A percentile compares a stretch with the other conserved stretches of the same genome.
These are phyloP conservation scores for Hepatocystis sp. DNA, from an alignment of 169 alveolate species.

Conservation along the genomic window DNA sequence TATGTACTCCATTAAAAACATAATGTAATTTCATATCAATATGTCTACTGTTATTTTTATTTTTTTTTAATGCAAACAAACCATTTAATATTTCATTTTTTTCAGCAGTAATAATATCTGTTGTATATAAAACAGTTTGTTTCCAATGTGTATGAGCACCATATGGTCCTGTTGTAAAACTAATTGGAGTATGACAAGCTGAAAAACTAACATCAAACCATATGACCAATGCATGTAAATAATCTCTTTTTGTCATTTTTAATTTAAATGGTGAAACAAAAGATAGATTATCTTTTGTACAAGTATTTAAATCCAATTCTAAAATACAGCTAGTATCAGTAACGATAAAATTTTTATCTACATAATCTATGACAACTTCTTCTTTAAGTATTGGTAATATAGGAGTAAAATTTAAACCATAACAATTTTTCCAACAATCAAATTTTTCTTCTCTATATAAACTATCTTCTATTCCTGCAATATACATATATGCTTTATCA, in stretches of 20 bases:
- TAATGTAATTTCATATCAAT: slow-evolving; percentile 90
- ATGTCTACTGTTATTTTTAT: slow-evolving; percentile 88
- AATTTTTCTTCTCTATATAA: slow-evolving; percentile 95
- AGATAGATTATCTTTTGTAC: slow-evolving; percentile 93
- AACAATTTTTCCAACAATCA: slow-evolving; percentile 96
- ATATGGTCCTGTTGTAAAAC: slow-evolving; percentile 91
- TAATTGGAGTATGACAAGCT: slow-evolving; percentile 90
- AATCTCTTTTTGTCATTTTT: slow-evolving; percentile 86
- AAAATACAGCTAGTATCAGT: slow-evolving; percentile 88
- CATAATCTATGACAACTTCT: slow-evolving; percentile 97
- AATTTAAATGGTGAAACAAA: slow-evolving; percentile 90
- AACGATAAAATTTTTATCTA: slow-evolving; percentile 90
- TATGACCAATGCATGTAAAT: slow-evolving; percentile 92
- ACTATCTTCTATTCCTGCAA: slow-evolving; percentile 98
- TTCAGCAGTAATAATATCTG: slow-evolving; percentile 83
- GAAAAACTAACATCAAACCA: slow-evolving; percentile 95
- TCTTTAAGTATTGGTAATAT: slow-evolving; percentile 90
- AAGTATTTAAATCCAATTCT: slow-evolving; percentile 93
- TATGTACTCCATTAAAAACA: slow-evolving; percentile 60
- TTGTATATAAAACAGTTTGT: slow-evolving; percentile 93
- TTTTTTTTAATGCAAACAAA: slow-evolving; percentile 90
- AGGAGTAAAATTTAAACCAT: slow-evolving; percentile 96
- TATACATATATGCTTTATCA: slow-evolving; percentile 94
- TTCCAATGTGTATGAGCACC: slow-evolving; percentile 94
- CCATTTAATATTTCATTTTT: slow-evolving; percentile 78